phyloP scores from a whole-genome alignment of 139 green algal species.

The Gonium pectorale region DNA sequence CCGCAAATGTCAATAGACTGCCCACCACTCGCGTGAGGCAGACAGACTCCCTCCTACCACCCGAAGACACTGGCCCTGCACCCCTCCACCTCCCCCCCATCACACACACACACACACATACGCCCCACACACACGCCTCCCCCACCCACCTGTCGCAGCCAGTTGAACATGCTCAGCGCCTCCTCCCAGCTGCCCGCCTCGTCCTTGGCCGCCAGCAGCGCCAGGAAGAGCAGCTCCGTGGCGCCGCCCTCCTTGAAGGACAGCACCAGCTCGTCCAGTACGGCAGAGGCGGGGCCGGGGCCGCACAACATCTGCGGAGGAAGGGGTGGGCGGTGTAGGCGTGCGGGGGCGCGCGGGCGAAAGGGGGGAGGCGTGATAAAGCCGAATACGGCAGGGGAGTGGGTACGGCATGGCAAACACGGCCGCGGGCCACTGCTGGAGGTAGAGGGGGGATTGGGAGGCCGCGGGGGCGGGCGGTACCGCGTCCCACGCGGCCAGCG shows the following conservation, averaged over 20 bases:
- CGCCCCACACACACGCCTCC: background rate
- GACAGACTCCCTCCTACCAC: no score
- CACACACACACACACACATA: background rate
- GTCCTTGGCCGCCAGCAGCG: conserved; percentile 48
- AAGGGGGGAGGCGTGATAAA: background rate
- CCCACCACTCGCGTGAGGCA: no score
- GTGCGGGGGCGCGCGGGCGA: background rate
- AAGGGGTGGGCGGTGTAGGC: background rate
- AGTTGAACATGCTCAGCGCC: conserved; percentile 44
- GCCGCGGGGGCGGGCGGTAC: no score
- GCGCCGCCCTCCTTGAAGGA: conserved; percentile 27
- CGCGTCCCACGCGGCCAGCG: no score
- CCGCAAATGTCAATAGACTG: no score
- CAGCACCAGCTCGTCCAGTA: conserved; percentile 28
- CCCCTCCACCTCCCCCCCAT: no score
- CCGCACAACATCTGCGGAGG: background rate
- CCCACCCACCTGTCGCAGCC: conserved; percentile 18
- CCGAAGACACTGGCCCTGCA: no score
- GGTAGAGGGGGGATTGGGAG: no score
- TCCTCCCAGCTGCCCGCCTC: conserved; percentile 35
- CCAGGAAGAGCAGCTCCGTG: conserved; percentile 52
- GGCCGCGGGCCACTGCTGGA: background rate
- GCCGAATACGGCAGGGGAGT: background rate
- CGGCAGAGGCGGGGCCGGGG: background rate
- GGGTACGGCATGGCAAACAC: background rate